These are phyloP conservation scores for Candida xiaguanensis DNA, from an alignment of 805 yeast genomes.

Conservation along the genomic window DNA sequence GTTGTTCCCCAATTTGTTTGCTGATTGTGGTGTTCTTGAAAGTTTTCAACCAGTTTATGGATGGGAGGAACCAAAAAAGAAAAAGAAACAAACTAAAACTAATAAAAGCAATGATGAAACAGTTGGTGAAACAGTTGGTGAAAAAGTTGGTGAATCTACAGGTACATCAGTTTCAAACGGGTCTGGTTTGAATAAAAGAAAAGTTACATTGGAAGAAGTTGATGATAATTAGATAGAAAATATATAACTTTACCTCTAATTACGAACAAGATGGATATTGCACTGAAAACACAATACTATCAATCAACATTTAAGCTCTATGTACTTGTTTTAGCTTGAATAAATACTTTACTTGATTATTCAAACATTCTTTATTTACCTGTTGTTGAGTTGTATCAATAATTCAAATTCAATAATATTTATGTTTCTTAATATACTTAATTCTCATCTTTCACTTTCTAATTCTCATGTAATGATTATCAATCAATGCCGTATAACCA, in stretches of 20 bases:
- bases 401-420: no score
- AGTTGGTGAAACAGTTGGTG: background rate
- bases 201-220: constrained; percentile 40
- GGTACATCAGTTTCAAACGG: constrained; percentile 15
- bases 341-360: no score
- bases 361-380: no score
- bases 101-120: constrained; percentile 7
- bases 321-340: no score
- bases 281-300: no score
- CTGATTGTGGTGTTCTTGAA: constrained; percentile 89
- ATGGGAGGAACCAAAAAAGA: constrained; percentile 55
- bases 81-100: constrained; percentile 15
- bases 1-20: constrained; percentile 95
- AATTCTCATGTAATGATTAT: no score
- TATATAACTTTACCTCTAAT: no score
- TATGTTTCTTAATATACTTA: no score
- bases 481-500: no score
- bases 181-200: constrained; percentile 21
- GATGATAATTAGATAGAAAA: constrained; percentile 16
- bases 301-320: no score
- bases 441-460: no score
- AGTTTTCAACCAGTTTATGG: constrained; percentile 88
- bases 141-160: constrained; percentile 8
- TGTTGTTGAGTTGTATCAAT: no score
- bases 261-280: background rate